Evolutionary conservation across 176 grass and related monocot species (phyloP).

Genomic region (Musa schizocarpa): DNA sequence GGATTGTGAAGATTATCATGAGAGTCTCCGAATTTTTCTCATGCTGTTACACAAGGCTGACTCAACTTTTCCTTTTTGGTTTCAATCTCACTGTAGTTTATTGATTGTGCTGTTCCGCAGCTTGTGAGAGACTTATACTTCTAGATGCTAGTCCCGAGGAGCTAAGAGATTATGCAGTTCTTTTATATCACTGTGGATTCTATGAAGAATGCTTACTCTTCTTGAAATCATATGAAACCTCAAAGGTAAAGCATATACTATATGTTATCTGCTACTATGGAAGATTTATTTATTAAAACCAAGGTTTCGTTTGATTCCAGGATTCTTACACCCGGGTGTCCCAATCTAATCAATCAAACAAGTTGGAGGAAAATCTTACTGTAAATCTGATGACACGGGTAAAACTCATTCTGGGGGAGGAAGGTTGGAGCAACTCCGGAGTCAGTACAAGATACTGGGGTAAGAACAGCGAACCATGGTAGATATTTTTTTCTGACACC

Average conservation of each 20-base stretch:
- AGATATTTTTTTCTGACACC: conserved; percentile 14
- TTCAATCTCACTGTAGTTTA: background rate
- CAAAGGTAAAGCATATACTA: conserved; percentile 5
- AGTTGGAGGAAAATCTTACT: conserved; percentile 47
- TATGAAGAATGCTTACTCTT: conserved; percentile 68
- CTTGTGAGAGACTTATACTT: conserved; percentile 67
- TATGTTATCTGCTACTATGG: background rate
- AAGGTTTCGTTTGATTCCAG: conserved; percentile 17
- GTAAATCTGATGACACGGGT: conserved; percentile 35
- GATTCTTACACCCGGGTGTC: background rate
- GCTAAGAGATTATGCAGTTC: conserved; percentile 71
- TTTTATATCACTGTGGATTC: conserved; percentile 84
- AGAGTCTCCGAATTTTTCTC: no score
- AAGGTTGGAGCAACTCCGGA: conserved; percentile 46
- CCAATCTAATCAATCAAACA: conserved; percentile 23
- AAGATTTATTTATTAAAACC: background rate
- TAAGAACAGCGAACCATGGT: conserved; percentile 67
- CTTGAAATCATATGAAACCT: conserved; percentile 42
- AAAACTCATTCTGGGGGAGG: conserved; percentile 61
- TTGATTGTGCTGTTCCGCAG: conserved; percentile 30
- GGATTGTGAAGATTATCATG: no score
- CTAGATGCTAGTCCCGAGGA: conserved; percentile 34
- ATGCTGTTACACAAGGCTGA: background rate
- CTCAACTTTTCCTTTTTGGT: background rate
- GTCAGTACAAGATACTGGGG: conserved; percentile 47